Base-by-base conservation (phyloP, 169 alveolate genomes). In the Haemoproteus tartakovskyi region DNA sequence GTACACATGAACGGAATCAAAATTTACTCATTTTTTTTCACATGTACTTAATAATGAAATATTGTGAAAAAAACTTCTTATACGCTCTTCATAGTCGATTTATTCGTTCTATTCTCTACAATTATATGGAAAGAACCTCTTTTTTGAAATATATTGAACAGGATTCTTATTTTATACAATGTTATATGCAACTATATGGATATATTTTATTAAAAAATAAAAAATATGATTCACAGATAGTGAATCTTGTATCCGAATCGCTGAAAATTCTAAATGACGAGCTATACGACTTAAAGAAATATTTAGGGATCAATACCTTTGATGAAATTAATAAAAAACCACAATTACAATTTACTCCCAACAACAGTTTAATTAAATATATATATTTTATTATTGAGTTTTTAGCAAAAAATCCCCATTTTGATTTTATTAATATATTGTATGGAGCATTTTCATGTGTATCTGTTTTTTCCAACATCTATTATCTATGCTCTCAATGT, bases 21-120 rank as follows among this genome's bases (percentile, higher is more conserved):
- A 43, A 74, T 2, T 37, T 54, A 36, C 4, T 43, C 8, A 57
- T 16, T 9, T 57, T 74, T 27, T 74, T 45, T 16, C 52, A 57
- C 26, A 48, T 60, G 57, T 57, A 74, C 29, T 45, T 74, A 26
- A 60, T 74, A 5, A 29, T 74, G 40, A 74, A 74, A 22, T 33
- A 56, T 16, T 56, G 78, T 8, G 84, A 74, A 45, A 57, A 26
- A 24, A 43, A 19, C 1, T 74, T 27, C 24, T 48, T 45, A 6
- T 24, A 30, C 11, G 54, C 78, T 14, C 21, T 74, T 4, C 78
- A 74, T 6, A 74, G 30, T 36, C 11, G 22, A n/a, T 74, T 74
- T 11, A 11, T 29, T 3, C 61, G 62, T 21, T 27, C 56, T 3
- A 5, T 43, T 1, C 43, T 62, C 5, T 57, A 56, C 41, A 54